phyloP scores from a whole-genome alignment of 164 flowering plant species.

The Dillenia turbinata region DNA sequence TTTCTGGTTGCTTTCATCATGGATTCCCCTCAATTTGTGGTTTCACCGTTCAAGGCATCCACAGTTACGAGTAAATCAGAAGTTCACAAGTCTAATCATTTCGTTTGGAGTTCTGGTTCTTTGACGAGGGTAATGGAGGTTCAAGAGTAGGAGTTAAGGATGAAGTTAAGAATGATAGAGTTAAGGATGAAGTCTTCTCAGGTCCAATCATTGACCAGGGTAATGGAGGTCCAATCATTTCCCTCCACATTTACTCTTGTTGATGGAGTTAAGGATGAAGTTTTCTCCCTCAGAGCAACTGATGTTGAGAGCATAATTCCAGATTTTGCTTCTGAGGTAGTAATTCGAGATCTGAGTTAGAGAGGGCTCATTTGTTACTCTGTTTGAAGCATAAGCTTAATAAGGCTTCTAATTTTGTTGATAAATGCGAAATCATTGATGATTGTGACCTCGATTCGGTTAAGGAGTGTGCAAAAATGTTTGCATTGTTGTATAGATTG shows the following conservation, averaged over 20 bases:
- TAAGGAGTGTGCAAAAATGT: slow-evolving; percentile 73
- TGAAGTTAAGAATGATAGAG: too few relatives aligned
- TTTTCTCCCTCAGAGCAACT: too few relatives aligned
- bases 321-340: slow-evolving; percentile 37
- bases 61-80: slow-evolving; percentile 28
- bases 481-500: slow-evolving; percentile 72
- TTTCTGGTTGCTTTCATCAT: slow-evolving; percentile 22
- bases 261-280: too few relatives aligned
- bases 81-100: slow-evolving; percentile 26
- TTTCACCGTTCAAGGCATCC: slow-evolving; percentile 47
- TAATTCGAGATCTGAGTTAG: slow-evolving; percentile 78
- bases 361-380: slow-evolving; percentile 72
- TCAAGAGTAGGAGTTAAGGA: slow-evolving; percentile 26
- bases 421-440: slow-evolving; percentile 71
- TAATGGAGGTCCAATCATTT: too few relatives aligned
- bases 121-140: slow-evolving; percentile 21
- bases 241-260: too few relatives aligned
- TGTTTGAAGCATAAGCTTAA: slow-evolving; percentile 76
- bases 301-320: too few relatives aligned
- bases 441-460: slow-evolving; percentile 67
- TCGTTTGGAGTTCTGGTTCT: slow-evolving; percentile 13
- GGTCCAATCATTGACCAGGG: too few relatives aligned
- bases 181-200: too few relatives aligned
- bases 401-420: slow-evolving; percentile 52
- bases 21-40: slow-evolving; percentile 70